Base-by-base conservation (phyloP, 176 grass and related monocot species). In the Cenchrus purpureus region DNA sequence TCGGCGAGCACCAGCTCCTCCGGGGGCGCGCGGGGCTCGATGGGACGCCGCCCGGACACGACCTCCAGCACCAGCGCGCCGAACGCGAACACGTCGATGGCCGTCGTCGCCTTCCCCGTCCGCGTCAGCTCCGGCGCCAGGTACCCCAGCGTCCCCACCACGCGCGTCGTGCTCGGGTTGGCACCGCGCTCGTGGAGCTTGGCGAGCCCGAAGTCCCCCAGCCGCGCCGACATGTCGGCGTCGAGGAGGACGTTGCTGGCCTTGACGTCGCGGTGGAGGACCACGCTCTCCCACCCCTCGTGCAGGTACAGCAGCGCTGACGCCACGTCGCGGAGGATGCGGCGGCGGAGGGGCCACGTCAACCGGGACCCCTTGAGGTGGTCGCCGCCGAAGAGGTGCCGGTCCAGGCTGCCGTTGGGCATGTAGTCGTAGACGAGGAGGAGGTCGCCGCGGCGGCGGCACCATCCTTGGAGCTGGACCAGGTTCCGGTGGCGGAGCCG, bases 371-470 rank as follows among this genome's bases (percentile, higher is more conserved):
- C 78, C 15, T 45, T 32, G 16, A 65, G 42, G 31, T 8, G 15
- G 83, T 88, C 75, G 73, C 9, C 65, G 73, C 25, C 66, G 79
- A 94, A 93, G 37, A 97, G 86, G 89, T 90, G 85, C 37, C 77
- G 85, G 92, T 97, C 95, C 9, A 94, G 86, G 87, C 86, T 92
- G 55, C 90, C 92, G 76, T 97, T 92, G 66, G 90, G 84, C 95
- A 97, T 97, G 88, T 86, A 97, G 62, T 97, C 92, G 84, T 97
- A 97, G 10, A 97, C 92, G 2, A 97, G 85, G 66, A 97, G 85
- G 31, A 97, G 90, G 69, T 97, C 90, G 54, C 84, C 88, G 52
- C 84, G 88, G 50, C 92, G 90, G 58, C 92, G 90, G 88, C 95
- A 97, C 95, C 95, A 97, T 1, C 95, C 95, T 67, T 92, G 90